These are phyloP conservation scores for Malus sylvestris DNA, from an alignment of 306 rosid species.

Conservation along the genomic window DNA sequence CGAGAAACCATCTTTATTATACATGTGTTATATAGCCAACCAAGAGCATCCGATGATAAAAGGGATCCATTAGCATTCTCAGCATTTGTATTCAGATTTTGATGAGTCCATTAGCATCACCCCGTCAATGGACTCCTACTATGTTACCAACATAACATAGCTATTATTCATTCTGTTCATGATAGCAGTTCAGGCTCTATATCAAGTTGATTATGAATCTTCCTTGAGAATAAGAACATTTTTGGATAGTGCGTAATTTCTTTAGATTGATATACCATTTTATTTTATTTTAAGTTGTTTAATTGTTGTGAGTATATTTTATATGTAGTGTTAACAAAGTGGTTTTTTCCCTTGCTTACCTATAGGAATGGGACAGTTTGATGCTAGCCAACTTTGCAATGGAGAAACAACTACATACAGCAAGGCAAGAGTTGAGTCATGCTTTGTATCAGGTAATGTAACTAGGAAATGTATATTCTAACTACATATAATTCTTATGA, in stretches of 20 bases:
- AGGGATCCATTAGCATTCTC: background rate
- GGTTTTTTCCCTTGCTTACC: background rate
- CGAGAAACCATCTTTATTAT: too few species aligned
- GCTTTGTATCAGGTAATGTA: slow-evolving; percentile 79
- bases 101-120: background rate
- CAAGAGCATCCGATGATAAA: background rate
- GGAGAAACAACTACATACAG: slow-evolving; percentile 91
- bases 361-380: slow-evolving; percentile 89
- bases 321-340: background rate
- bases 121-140: background rate
- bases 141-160: background rate
- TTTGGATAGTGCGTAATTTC: background rate
- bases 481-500: background rate
- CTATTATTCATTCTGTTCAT: background rate
- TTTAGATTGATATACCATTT: background rate
- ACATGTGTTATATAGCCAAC: background rate
- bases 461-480: background rate
- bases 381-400: slow-evolving; percentile 83
- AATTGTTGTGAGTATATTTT: background rate
- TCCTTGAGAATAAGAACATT: background rate
- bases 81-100: background rate
- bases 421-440: slow-evolving; percentile 93
- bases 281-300: background rate
- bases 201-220: background rate
- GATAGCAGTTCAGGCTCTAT: background rate